Base-by-base conservation (phyloP, 192 early-diverging fungal species). In the Bifiguratus adelaidae region DNA sequence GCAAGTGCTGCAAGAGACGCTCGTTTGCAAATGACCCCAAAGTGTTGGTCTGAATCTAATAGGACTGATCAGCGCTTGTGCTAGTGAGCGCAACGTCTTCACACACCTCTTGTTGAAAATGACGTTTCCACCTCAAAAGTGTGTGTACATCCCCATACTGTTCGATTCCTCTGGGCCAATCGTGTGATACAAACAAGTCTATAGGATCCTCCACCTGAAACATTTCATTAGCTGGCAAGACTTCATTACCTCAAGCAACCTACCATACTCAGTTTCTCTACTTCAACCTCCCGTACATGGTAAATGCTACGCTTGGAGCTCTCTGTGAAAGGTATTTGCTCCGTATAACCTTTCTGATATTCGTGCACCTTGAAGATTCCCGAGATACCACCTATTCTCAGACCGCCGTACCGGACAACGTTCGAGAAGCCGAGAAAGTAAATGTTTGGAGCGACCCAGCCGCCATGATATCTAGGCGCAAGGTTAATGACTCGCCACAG, bases 381-480 rank as follows among this genome's bases (percentile, higher is more conserved):
- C 11, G 92, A 88, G 21, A 95, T 53, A 2, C 97, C 97, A 35
- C 80, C 86, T 38, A 99, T 97, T 9, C 97, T 78, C 34, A 99
- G 47, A 0, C 88, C 89, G 4, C 87, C 88, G 49, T 94, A 82
- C 12, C 84, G 78, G 20, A 99, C 63, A 12, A 96, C 91, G 12
- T 86, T 85, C 1, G 86, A 80, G 38, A 66, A 74, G 3, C 97
- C 95, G 32, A 97, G 61, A 50, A 83, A 97, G 61, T 91, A 97
- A 15, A 99, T 93, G 45, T 94, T 90, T 6, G 84, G 81, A 44
- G 78, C 78, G 1, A 90, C 93, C 90, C 90, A 99, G 18, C 96
- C 96, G 27, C 95, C 93, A 49, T 91, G 80, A 62, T 88, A 85
- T 34, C 81, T 85, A 65, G 9, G 4, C 8, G 22, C 46, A 16